Evolutionary conservation across 257 asterid species (phyloP).

Genomic region (Ajuga chamaepitys): DNA sequence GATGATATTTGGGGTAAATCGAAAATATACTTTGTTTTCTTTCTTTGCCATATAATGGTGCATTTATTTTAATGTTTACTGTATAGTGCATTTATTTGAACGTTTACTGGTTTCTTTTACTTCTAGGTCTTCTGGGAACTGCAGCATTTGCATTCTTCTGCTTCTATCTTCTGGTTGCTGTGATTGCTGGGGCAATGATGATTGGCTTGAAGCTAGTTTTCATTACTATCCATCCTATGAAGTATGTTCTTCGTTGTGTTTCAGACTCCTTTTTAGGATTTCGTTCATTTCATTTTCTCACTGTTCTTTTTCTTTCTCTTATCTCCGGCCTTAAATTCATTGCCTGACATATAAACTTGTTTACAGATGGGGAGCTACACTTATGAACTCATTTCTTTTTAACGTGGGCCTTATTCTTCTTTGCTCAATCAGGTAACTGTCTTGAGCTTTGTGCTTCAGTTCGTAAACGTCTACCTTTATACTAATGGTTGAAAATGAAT

Average conservation of each 20-base stretch:
- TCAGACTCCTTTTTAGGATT: conserved; percentile 1
- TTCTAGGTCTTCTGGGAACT: conserved; percentile 83
- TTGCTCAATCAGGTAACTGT: conserved; percentile 72
- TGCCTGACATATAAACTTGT: conserved; percentile 11
- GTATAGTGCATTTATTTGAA: conserved; percentile 8
- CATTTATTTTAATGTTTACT: conserved; percentile 7
- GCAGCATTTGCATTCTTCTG: conserved; percentile 92
- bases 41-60: conserved; percentile 6
- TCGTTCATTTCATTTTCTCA: neutral
- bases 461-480: neutral
- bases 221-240: conserved; percentile 89
- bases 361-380: conserved; percentile 93
- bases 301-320: neutral
- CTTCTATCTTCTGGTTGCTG: conserved; percentile 86
- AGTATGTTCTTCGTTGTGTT: conserved; percentile 34
- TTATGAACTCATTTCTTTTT: conserved; percentile 88
- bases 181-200: conserved; percentile 91
- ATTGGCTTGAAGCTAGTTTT: conserved; percentile 81
- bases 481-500: neutral
- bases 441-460: conserved; percentile 5
- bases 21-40: conserved; percentile 1
- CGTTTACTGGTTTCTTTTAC: conserved; percentile 10
- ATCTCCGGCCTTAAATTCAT: neutral
- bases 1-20: conserved; percentile 80
- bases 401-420: conserved; percentile 92